Conservation (phyloP, 306 rosid species). For the Cucumis hystrix region DNA sequence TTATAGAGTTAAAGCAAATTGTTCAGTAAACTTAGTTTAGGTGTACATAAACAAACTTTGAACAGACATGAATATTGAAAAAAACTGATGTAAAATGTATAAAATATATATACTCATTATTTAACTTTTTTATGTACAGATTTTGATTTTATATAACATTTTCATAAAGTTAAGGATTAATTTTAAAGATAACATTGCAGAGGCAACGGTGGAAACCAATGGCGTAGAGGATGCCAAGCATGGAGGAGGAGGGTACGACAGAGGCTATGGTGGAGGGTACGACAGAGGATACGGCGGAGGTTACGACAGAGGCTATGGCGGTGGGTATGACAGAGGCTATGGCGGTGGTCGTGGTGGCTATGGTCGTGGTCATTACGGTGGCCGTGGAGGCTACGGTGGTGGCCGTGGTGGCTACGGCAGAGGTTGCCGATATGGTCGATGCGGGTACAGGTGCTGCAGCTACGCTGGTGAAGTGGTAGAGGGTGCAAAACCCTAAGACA, state of each 20-base stretch:
- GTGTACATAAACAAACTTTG: too few species aligned
- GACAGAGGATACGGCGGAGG: constrained; percentile 5
- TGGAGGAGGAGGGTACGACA: background rate
- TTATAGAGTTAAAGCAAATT: background rate
- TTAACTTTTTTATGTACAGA: too few species aligned
- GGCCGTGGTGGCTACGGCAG: constrained; percentile 4
- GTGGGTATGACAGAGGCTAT: background rate
- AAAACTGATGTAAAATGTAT: background rate
- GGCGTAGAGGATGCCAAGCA: constrained; percentile 7
- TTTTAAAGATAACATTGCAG: background rate
- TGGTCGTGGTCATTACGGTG: background rate
- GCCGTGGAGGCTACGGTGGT: too few species aligned
- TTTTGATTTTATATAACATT: too few species aligned
- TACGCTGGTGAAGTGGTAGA: background rate
- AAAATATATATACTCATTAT: too few species aligned
- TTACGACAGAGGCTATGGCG: background rate
- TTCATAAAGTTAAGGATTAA: too few species aligned
- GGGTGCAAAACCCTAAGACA: background rate
- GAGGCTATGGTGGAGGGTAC: background rate
- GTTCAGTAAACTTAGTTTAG: too few species aligned
- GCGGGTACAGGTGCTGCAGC: constrained; percentile 33
- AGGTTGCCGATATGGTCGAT: constrained; percentile 31
- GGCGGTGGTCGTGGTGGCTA: background rate
- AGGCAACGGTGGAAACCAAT: background rate
- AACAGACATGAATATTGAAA: too few species aligned